Evolutionary conservation across 1,284 basidiomycete species (phyloP).

Genomic region (Cutaneotrichosporon sp.): DNA sequence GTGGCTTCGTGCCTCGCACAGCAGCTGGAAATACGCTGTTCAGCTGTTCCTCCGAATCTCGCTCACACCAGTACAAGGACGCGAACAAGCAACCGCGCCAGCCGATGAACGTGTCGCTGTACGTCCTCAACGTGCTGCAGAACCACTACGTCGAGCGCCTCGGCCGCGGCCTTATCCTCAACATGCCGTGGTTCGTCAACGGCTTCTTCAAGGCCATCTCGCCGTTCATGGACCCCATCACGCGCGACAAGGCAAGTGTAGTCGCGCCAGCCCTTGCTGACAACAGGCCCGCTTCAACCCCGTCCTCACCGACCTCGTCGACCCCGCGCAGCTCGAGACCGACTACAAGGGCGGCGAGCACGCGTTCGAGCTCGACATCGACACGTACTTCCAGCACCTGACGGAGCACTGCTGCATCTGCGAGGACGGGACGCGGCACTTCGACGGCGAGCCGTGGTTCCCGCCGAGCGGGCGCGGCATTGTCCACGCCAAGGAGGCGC

Average conservation of each 20-base stretch:
- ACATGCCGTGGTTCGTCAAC: conserved; percentile 69
- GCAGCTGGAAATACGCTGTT: no score
- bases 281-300: conserved; percentile 81
- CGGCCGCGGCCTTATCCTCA: conserved; percentile 80
- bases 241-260: conserved; percentile 80
- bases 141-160: conserved; percentile 84
- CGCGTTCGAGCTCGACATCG: conserved; percentile 72
- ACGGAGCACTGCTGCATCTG: conserved; percentile 54
- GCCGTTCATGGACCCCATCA: conserved; percentile 86
- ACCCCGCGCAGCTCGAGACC: conserved; percentile 71
- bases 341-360: conserved; percentile 73
- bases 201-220: conserved; percentile 85
- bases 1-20: conserved; percentile 8
- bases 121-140: conserved; percentile 81
- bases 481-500: conserved; percentile 6
- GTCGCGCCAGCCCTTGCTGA: no score
- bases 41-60: no score
- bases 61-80: conserved; percentile 61
- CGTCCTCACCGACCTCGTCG: conserved; percentile 71
- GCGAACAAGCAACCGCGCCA: conserved; percentile 77
- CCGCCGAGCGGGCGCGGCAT: conserved; percentile 50
- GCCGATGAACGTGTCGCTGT: conserved; percentile 71
- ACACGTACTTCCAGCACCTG: conserved; percentile 75
- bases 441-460: conserved; percentile 35
- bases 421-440: conserved; percentile 42